Base-by-base conservation (phyloP, 2,329 filamentous ascomycete species). In the Phaeosphaeria sp. region DNA sequence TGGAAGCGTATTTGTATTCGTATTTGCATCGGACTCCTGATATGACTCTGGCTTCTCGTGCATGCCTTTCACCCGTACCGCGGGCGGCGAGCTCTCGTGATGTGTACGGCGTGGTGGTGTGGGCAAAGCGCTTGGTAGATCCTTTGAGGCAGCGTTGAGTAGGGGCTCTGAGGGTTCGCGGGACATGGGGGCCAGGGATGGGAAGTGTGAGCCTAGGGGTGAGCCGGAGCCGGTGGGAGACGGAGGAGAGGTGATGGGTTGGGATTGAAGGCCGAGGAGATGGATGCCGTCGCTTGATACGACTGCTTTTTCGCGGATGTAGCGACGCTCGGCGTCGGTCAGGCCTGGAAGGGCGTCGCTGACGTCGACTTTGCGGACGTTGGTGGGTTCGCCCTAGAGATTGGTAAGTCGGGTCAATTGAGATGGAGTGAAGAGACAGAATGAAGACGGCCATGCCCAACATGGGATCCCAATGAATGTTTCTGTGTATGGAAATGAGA, bases 341-440 rank as follows among this genome's bases (percentile, higher is more conserved):
- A 77, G 67, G 8, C 68, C 68, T 1, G 71, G 67, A 27, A 75
- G 66, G 6, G 58, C 51, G 9, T 70, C 67, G 17, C 60, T 67
- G 30, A 76, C 60, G 53, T 71, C 69, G 45, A 76, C 50, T 25
- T 63, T 63, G 47, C 72, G 67, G 22, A 74, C 66, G 53, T 76
- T 58, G 18, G 73, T 75, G 22, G 71, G 72, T 4, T 55, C 63
- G 11, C 73, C 66, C 74, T 76, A 18, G 15, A 24, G 21, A 11
- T n/a, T 7, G 11, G 24, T 44, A 18, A 21, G 24, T 18, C 44
- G 18, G 27, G 43, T 25, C 3, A 11, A 6, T 40, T 18, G 36
- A 9, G 22, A 15, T n/a, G 20, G 17, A n/a, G 27, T 24, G 7
- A 33, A 40, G 15, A 11, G 17, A n/a, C 9, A 3, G 27, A 33